phyloP scores from a whole-genome alignment of 169 alveolate species.

The Nephromyces sp. region DNA sequence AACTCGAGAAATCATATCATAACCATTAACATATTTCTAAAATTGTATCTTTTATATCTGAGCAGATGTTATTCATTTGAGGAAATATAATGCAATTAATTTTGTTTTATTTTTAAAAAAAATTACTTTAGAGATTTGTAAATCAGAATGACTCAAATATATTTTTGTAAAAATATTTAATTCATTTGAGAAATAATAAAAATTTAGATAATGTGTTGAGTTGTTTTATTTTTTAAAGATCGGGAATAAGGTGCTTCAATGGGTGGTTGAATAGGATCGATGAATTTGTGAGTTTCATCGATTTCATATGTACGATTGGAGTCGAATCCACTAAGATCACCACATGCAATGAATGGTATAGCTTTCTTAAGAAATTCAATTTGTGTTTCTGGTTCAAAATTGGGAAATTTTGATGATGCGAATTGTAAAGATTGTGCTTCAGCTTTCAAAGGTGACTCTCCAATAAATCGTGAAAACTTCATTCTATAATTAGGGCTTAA shows the following conservation, averaged over 20 bases:
- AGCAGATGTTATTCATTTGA: no score
- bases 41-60: no score
- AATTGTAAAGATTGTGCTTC: not conserved
- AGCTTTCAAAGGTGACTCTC: not conserved
- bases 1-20: no score
- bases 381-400: not conserved
- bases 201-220: no score
- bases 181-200: no score
- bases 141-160: no score
- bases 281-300: not conserved
- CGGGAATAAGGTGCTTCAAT: conserved; percentile 31
- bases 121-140: no score
- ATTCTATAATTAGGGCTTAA: not conserved
- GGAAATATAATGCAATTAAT: no score
- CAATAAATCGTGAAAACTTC: not conserved
- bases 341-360: conserved; percentile 36
- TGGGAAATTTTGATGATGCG: not conserved
- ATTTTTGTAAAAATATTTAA: no score
- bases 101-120: no score
- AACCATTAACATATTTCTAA: no score
- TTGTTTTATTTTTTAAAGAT: no score
- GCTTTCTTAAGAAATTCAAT: conserved; percentile 5
- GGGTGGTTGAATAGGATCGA: conserved; percentile 33
- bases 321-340: conserved; percentile 28
- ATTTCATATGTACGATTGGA: conserved; percentile 21